Conservation (phyloP, 1,139 yeast species). For the Zhuliangozyma parablackwelliae region DNA sequence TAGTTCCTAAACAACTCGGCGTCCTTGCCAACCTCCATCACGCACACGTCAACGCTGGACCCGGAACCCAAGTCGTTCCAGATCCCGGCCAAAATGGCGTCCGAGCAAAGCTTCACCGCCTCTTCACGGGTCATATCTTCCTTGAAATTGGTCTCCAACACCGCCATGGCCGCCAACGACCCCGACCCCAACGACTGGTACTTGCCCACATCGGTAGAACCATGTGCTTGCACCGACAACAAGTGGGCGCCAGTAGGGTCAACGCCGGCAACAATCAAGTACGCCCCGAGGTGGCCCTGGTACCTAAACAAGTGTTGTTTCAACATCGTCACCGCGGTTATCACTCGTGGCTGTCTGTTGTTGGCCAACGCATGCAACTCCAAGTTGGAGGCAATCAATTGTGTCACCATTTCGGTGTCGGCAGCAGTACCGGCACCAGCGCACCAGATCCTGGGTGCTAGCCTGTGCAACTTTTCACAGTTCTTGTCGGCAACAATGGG, state of each 20-base stretch:
- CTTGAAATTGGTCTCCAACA: conserved; percentile 83
- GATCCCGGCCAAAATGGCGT: conserved; percentile 95
- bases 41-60: conserved; percentile 94
- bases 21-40: conserved; percentile 88
- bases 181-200: conserved; percentile 94
- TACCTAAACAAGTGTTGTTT: conserved; percentile 94
- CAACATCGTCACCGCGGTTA: conserved; percentile 86
- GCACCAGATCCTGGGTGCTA: conserved; percentile 96
- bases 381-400: conserved; percentile 81
- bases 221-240: conserved; percentile 94
- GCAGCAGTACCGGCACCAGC: conserved; percentile 99
- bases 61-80: conserved; percentile 99
- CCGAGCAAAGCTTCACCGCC: conserved; percentile 84
- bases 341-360: conserved; percentile 85
- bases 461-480: conserved; percentile 90
- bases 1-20: conserved; percentile 82
- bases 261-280: conserved; percentile 92
- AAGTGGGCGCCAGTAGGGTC: conserved; percentile 96
- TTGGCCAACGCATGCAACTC: conserved; percentile 85
- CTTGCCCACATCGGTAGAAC: conserved; percentile 92
- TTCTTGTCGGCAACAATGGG: conserved; percentile 95
- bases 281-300: conserved; percentile 97
- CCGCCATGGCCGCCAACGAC: conserved; percentile 98
- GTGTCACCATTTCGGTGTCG: conserved; percentile 97
- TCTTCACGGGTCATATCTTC: conserved; percentile 76